These are phyloP conservation scores for Tephrocybe sp. DNA, from an alignment of 768 basidiomycete species.

Conservation along the genomic window DNA sequence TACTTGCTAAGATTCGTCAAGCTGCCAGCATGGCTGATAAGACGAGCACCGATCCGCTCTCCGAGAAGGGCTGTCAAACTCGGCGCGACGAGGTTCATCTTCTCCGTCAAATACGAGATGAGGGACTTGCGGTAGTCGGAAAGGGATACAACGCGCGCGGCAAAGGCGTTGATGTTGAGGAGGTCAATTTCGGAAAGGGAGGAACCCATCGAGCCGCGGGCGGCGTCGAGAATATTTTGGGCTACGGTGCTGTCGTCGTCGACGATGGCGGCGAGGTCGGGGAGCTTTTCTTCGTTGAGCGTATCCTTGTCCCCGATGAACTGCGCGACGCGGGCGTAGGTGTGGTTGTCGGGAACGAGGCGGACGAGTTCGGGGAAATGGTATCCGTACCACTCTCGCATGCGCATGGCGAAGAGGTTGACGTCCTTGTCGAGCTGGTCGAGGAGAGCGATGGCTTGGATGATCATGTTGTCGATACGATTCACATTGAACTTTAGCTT, in stretches of 20 bases:
- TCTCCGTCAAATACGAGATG: constrained; percentile 84
- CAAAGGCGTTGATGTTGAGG: constrained; percentile 93
- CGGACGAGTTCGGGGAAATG: constrained; percentile 97
- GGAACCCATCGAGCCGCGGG: constrained; percentile 92
- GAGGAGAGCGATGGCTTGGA: constrained; percentile 96
- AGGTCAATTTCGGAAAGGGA: constrained; percentile 90
- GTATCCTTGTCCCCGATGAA: constrained; percentile 90
- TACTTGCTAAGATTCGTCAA: constrained; percentile 97
- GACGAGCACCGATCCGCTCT: constrained; percentile 86
- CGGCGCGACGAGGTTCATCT: constrained; percentile 97
- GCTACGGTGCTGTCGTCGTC: constrained; percentile 85
- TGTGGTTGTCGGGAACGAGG: constrained; percentile 91
- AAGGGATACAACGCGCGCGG: constrained; percentile 84
- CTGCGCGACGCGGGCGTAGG: constrained; percentile 82
- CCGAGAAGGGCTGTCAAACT: constrained; percentile 88
- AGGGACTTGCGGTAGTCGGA: constrained; percentile 93
- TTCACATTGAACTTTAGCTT: constrained; percentile 99
- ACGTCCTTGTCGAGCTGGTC: constrained; percentile 99
- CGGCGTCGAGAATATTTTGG: constrained; percentile 92
- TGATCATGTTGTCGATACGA: constrained; percentile 98
- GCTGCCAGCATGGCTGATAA: constrained; percentile 96
- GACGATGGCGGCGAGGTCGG: constrained; percentile 73
- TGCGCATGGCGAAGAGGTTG: constrained; percentile 97
- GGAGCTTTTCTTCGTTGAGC: constrained; percentile 74
- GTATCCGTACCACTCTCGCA: constrained; percentile 99